Percentiles rank a stretch among this genome's conserved stretches.
These are phyloP conservation scores for Xylaria sp. DNA, from an alignment of 495 filamentous ascomycete species.

Conservation along the genomic window DNA sequence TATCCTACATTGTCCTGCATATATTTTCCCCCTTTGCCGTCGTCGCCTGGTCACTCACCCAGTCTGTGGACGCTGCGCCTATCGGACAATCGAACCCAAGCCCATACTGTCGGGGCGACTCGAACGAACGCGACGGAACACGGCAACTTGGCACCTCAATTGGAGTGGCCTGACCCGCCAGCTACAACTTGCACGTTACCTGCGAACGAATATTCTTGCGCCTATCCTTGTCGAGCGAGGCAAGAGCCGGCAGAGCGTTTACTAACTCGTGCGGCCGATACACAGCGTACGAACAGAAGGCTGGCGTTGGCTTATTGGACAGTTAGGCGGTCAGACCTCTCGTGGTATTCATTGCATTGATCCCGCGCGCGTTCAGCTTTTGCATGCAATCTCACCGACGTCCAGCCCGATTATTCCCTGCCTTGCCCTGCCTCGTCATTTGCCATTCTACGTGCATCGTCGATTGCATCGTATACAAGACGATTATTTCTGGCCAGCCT, in stretches of 20 bases:
- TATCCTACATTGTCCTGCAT: slow-evolving; percentile 2
- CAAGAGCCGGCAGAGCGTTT: slow-evolving; percentile 16
- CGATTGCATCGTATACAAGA: slow-evolving; percentile 18
- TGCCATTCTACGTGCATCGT: slow-evolving; percentile 12
- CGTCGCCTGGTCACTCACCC: neutral
- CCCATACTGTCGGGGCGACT: neutral
- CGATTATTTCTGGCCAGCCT: slow-evolving; percentile 9
- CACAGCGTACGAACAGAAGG: neutral
- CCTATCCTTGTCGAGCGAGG: neutral
- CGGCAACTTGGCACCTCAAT: neutral
- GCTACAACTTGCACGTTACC: neutral
- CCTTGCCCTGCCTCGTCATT: slow-evolving; percentile 10
- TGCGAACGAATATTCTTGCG: slow-evolving; percentile 1
- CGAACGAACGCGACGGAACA: slow-evolving; percentile 12
- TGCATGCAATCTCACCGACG: slow-evolving; percentile 18
- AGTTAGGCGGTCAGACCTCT: slow-evolving; percentile 39
- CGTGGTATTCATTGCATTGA: slow-evolving; percentile 32
- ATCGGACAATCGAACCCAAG: neutral
- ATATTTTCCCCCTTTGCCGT: neutral
- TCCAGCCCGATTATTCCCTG: slow-evolving; percentile 14
- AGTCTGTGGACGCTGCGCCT: neutral
- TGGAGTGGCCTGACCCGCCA: neutral
- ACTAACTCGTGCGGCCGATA: neutral
- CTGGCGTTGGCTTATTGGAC: slow-evolving; percentile 40
- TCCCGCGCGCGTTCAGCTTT: slow-evolving; percentile 22